These are phyloP conservation scores for Papiliotrema terrestris DNA, from an alignment of 1,284 basidiomycete genomes.

Conservation along the genomic window DNA sequence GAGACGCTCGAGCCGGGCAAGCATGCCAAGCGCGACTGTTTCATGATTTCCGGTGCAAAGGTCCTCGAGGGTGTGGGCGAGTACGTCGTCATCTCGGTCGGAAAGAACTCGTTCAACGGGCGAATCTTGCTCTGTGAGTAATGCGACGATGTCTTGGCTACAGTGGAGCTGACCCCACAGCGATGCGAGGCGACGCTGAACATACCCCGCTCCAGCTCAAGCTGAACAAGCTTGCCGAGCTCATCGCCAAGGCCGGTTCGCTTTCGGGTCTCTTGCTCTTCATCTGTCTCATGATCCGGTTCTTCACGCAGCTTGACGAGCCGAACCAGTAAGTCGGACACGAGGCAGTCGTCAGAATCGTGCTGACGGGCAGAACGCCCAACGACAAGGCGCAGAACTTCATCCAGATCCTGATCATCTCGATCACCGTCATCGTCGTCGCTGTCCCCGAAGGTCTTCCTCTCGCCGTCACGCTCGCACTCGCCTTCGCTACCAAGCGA, in stretches of 20 bases:
- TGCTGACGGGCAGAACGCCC: conserved; percentile 55
- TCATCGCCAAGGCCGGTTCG: conserved; percentile 88
- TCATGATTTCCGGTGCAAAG: conserved; percentile 89
- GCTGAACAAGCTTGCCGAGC: conserved; percentile 84
- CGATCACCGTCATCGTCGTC: conserved; percentile 92
- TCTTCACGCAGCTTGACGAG: conserved; percentile 78
- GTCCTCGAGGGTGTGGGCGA: conserved; percentile 91
- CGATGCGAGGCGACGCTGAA: conserved; percentile 45
- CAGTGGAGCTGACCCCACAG: conserved; percentile 10
- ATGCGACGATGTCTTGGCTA: background rate
- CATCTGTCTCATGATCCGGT: conserved; percentile 82
- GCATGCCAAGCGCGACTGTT: conserved; percentile 75
- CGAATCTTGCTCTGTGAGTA: conserved; percentile 88
- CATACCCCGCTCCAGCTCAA: conserved; percentile 88
- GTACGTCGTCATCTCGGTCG: conserved; percentile 90
- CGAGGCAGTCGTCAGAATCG: background rate
- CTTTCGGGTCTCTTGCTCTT: conserved; percentile 81
- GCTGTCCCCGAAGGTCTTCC: conserved; percentile 97
- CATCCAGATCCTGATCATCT: conserved; percentile 88
- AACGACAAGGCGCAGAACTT: conserved; percentile 87
- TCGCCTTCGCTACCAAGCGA: conserved; percentile 94
- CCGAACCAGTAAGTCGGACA: conserved; percentile 52
- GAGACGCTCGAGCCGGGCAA: conserved; percentile 41
- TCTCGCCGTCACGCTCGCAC: conserved; percentile 89
- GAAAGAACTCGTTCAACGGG: conserved; percentile 88